phyloP scores from a whole-genome alignment of 2,329 filamentous ascomycete genomes.

The Ophiostoma ips region DNA sequence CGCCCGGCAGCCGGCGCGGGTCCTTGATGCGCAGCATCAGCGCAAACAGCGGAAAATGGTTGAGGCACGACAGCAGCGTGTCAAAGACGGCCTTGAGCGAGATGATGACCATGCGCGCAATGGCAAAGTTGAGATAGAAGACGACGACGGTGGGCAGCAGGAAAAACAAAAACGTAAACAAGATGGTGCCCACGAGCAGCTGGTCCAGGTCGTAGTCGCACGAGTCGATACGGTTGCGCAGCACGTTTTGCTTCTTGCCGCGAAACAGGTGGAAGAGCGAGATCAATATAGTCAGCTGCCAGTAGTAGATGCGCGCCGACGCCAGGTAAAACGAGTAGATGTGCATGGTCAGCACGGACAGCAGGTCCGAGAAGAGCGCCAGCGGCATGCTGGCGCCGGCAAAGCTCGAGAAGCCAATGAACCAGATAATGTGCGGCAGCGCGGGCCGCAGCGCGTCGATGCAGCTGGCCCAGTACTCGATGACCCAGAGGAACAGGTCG shows the following conservation, averaged over 20 bases:
- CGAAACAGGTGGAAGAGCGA: conserved; percentile 98
- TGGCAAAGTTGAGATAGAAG: conserved; percentile 93
- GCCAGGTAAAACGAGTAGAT: conserved; percentile 98
- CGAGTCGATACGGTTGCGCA: conserved; percentile 94
- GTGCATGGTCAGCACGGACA: conserved; percentile 83
- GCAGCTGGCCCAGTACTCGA: conserved; percentile 87
- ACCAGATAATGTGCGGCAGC: conserved; percentile 76
- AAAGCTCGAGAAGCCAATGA: conserved; percentile 90
- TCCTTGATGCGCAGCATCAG: conserved; percentile 94
- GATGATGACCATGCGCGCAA: conserved; percentile 89
- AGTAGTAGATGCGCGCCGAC: conserved; percentile 92
- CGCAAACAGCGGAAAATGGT: conserved; percentile 95
- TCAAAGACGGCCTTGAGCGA: conserved; percentile 82
- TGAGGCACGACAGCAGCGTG: conserved; percentile 81
- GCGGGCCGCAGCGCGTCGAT: conserved; percentile 65
- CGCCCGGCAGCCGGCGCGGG: conserved; percentile 76
- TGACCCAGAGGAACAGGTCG: conserved; percentile 94
- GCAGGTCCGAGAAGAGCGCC: conserved; percentile 82
- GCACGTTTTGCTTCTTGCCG: conserved; percentile 93
- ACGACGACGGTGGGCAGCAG: conserved; percentile 88
- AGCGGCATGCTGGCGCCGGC: conserved; percentile 95
- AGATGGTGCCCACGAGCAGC: conserved; percentile 84
- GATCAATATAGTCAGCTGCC: conserved; percentile 92
- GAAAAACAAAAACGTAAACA: conserved; percentile 93
- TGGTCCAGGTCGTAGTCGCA: conserved; percentile 98